phyloP scores from a whole-genome alignment of 805 yeast genomes.

The Brettanomyces nanus region DNA sequence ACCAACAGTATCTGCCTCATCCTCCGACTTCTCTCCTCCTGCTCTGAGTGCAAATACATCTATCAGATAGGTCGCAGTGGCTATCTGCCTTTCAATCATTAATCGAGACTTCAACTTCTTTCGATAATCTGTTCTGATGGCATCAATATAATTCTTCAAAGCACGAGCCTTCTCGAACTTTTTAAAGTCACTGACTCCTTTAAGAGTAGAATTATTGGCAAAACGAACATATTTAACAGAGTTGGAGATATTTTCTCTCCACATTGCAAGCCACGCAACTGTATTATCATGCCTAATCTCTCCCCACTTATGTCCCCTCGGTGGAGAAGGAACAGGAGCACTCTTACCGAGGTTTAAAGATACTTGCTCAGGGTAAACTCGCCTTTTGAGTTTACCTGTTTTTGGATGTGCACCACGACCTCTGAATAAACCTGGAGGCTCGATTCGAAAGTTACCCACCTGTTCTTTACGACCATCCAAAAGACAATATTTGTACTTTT shows the following conservation, averaged over 20 bases:
- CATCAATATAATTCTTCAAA: slow-evolving; percentile 61
- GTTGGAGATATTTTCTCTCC: slow-evolving; percentile 89
- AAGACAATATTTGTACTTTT: slow-evolving; percentile 68
- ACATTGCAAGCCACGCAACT: slow-evolving; percentile 94
- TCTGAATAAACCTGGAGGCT: slow-evolving; percentile 93
- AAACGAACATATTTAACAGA: slow-evolving; percentile 81
- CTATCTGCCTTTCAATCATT: slow-evolving; percentile 85
- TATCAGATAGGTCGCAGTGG: slow-evolving; percentile 87
- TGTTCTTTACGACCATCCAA: slow-evolving; percentile 85
- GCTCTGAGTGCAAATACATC: slow-evolving; percentile 94
- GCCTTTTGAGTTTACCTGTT: slow-evolving; percentile 81
- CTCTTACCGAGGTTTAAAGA: slow-evolving; percentile 72
- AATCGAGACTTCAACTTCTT: slow-evolving; percentile 59
- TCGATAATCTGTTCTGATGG: slow-evolving; percentile 68
- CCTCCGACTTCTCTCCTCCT: slow-evolving; percentile 95
- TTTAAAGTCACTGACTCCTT: slow-evolving; percentile 84
- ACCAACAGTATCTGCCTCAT: slow-evolving; percentile 97
- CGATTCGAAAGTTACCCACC: slow-evolving; percentile 89
- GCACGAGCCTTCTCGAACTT: slow-evolving; percentile 93
- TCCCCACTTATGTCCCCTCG: slow-evolving; percentile 86
- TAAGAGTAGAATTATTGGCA: slow-evolving; percentile 84
- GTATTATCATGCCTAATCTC: slow-evolving; percentile 81
- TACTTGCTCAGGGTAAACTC: slow-evolving; percentile 86
- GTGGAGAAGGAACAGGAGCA: slow-evolving; percentile 71
- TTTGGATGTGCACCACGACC: slow-evolving; percentile 98